Evolutionary conservation across 306 rosid genomes (phyloP).

Genomic region (Quercus dentata): DNA sequence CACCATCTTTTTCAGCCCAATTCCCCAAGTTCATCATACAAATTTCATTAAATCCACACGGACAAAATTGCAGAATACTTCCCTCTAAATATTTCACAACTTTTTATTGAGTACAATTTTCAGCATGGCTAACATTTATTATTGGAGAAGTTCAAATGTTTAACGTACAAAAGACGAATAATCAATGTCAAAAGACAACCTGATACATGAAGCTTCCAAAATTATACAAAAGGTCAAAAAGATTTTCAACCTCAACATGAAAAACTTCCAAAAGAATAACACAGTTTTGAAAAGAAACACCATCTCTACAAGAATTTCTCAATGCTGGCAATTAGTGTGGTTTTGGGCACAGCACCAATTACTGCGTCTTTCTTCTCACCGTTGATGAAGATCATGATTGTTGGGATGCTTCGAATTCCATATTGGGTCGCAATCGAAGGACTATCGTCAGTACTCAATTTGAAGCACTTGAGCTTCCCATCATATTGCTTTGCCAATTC

Average conservation of each 20-base stretch:
- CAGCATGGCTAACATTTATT: background rate
- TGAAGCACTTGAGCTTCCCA: conserved; percentile 11
- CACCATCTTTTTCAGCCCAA: background rate
- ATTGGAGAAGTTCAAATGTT: background rate
- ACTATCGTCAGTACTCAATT: conserved; percentile 11
- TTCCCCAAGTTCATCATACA: background rate
- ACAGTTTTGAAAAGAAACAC: background rate
- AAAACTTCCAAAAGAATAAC: background rate
- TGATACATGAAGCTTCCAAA: background rate
- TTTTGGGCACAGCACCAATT: conserved; percentile 11
- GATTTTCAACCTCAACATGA: background rate
- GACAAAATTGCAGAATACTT: background rate
- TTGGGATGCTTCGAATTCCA: conserved; percentile 14
- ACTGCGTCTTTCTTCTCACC: conserved; percentile 11
- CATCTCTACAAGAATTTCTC: conserved; percentile 7
- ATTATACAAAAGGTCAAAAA: background rate
- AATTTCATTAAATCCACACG: background rate
- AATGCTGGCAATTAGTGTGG: conserved; percentile 7
- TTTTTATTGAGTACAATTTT: background rate
- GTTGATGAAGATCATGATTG: conserved; percentile 7
- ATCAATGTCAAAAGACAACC: background rate
- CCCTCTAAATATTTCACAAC: background rate
- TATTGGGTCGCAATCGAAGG: conserved; percentile 6
- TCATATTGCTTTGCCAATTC: background rate
- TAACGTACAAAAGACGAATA: background rate